These are phyloP conservation scores for Apiospora sp. DNA, from an alignment of 2,329 filamentous ascomycete species.

Conservation along the genomic window DNA sequence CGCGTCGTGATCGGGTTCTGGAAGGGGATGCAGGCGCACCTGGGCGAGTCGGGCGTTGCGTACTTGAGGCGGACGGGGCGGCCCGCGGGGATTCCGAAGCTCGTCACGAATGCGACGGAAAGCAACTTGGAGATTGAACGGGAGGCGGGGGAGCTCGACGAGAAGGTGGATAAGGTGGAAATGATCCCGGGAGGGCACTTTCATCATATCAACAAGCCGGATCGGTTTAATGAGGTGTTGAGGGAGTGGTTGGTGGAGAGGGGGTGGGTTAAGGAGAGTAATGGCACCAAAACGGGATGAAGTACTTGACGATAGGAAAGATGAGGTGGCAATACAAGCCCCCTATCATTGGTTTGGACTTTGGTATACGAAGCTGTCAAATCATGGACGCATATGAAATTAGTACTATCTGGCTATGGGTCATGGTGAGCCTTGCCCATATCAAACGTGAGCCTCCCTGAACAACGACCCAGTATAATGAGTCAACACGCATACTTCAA, in stretches of 20 bases:
- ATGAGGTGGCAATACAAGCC: fast-evolving
- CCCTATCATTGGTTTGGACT: neutral
- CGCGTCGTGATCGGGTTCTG: neutral
- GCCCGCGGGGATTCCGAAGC: neutral
- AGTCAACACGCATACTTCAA: no score
- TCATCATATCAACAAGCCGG: neutral
- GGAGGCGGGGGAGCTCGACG: neutral
- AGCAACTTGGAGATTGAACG: neutral
- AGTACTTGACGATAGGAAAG: neutral
- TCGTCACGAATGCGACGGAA: neutral
- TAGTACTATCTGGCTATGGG: no score
- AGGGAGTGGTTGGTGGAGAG: neutral
- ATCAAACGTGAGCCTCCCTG: neutral
- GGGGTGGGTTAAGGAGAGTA: neutral
- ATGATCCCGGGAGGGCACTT: neutral
- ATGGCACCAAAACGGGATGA: neutral
- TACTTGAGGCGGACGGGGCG: neutral
- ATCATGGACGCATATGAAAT: neutral
- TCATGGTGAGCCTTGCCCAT: no score
- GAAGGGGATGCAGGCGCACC: slow-evolving; percentile 7
- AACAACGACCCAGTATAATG: neutral
- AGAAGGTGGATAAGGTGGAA: neutral
- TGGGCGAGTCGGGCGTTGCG: slow-evolving; percentile 20
- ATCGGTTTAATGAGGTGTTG: neutral
- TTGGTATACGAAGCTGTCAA: neutral